Evolutionary conservation across 305 asterid species (phyloP).

Genomic region (Striga hermonthica): DNA sequence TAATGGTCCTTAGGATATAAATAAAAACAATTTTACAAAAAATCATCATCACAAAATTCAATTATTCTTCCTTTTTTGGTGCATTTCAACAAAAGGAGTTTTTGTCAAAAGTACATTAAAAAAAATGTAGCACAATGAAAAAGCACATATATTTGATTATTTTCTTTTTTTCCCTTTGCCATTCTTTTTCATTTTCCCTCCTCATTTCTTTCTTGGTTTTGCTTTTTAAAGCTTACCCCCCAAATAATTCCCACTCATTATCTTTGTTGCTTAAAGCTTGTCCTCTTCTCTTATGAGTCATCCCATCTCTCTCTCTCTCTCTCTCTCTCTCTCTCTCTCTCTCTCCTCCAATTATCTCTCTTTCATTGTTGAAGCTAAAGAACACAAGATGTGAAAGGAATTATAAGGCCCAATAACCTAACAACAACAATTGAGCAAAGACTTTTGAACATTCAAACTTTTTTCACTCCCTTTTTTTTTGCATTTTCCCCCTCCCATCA

Average conservation of each 20-base stretch:
- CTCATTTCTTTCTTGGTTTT: constrained; percentile 29
- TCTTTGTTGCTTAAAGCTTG: constrained; percentile 92
- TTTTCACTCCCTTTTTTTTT: too few species aligned
- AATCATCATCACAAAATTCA: constrained; percentile 21
- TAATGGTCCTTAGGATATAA: too few species aligned
- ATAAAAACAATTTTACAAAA: too few species aligned
- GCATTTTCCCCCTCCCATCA: background rate
- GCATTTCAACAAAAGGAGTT: constrained; percentile 33
- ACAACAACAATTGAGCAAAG: background rate
- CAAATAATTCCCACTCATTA: constrained; percentile 87
- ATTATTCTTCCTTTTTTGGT: constrained; percentile 3
- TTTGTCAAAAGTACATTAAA: constrained; percentile 38
- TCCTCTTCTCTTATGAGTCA: constrained; percentile 16
- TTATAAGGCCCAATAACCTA: constrained; percentile 32
- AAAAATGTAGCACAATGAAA: constrained; percentile 1
- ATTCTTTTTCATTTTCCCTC: constrained; percentile 5
- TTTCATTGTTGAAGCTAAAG: constrained; percentile 44
- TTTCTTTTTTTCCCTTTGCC: background rate
- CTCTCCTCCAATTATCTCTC: constrained; percentile 34
- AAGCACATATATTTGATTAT: constrained; percentile 49
- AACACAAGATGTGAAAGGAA: constrained; percentile 46
- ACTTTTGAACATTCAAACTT: too few species aligned
- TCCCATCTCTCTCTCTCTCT: constrained; percentile 10
- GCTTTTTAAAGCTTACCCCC: constrained; percentile 72
- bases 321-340: constrained; percentile 41